These are phyloP conservation scores for Lentinula raphanica DNA, from an alignment of 768 basidiomycete species.

Conservation along the genomic window DNA sequence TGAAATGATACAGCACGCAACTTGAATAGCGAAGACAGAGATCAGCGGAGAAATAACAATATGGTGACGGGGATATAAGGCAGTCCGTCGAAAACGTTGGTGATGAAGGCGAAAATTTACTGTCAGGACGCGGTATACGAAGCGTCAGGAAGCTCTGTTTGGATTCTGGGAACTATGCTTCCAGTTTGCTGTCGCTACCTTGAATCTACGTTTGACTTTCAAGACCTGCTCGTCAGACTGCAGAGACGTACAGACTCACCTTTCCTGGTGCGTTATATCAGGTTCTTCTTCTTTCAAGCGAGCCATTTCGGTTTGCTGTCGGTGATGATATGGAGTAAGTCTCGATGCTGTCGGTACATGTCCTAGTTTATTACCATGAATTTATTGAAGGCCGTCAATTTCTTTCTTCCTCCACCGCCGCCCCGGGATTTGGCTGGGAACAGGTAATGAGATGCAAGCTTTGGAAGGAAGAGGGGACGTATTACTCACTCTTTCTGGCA, in stretches of 20 bases:
- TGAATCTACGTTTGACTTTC: slow-evolving; percentile 44
- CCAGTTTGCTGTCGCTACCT: slow-evolving; percentile 72
- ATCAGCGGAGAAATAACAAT: not conserved
- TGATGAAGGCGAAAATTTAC: not conserved
- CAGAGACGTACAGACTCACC: slow-evolving; percentile 39
- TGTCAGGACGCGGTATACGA: not conserved
- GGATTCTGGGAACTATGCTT: slow-evolving; percentile 69
- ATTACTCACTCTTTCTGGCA: slow-evolving; percentile 50
- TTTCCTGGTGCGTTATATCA: slow-evolving; percentile 65
- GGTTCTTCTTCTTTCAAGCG: slow-evolving; percentile 75
- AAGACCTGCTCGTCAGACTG: not conserved
- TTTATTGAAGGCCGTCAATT: slow-evolving; percentile 72
- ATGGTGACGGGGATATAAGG: not conserved
- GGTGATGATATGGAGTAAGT: not conserved
- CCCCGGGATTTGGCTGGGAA: slow-evolving; percentile 37
- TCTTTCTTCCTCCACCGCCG: slow-evolving; percentile 44
- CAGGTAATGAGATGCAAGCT: slow-evolving; percentile 13
- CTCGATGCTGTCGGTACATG: not conserved
- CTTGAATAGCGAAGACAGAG: not conserved
- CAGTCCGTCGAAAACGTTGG: not conserved
- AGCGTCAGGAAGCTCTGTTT: slow-evolving; percentile 30
- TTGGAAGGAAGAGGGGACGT: slow-evolving; percentile 11
- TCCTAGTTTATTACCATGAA: slow-evolving; percentile 41
- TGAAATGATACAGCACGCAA: slow-evolving; percentile 6
- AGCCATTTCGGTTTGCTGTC: slow-evolving; percentile 71